Percentiles rank a stretch among this genome's conserved stretches.
Evolutionary conservation across 768 basidiomycete species (phyloP).

Genomic region (Leccinum subtestaceum): DNA sequence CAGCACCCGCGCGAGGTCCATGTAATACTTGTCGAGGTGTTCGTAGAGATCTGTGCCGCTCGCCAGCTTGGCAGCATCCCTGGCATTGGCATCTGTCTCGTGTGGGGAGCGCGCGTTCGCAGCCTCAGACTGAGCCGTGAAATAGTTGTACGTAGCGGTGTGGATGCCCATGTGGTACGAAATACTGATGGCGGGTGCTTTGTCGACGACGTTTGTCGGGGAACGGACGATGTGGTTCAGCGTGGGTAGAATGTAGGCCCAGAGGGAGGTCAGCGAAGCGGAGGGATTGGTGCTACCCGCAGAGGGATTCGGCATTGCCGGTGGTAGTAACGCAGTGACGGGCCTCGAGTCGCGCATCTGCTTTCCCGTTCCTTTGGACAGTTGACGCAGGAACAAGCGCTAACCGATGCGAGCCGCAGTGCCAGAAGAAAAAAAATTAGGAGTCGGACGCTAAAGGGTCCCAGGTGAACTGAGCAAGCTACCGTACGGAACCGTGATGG

Average conservation of each 20-base stretch:
- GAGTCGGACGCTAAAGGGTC: constrained; percentile 4
- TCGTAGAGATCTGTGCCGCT: constrained; percentile 71
- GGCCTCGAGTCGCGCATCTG: constrained; percentile 11
- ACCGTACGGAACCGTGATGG: background rate
- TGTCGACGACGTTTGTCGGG: constrained; percentile 55
- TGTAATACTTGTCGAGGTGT: constrained; percentile 70
- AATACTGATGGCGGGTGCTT: constrained; percentile 69
- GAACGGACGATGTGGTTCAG: constrained; percentile 74
- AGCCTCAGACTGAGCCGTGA: constrained; percentile 56
- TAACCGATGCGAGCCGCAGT: background rate
- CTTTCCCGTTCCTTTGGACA: constrained; percentile 34
- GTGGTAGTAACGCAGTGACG: constrained; percentile 25
- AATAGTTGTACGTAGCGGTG: constrained; percentile 82
- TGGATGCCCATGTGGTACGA: constrained; percentile 75
- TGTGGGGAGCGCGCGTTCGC: constrained; percentile 26
- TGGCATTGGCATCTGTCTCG: constrained; percentile 16
- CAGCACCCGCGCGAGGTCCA: constrained; percentile 57
- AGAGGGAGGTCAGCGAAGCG: constrained; percentile 66
- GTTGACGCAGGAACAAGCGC: constrained; percentile 3
- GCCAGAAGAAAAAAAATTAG: background rate
- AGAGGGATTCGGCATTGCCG: constrained; percentile 47
- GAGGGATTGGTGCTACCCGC: constrained; percentile 71
- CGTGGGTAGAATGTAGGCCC: constrained; percentile 74
- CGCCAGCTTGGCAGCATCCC: constrained; percentile 28
- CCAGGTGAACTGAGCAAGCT: constrained; percentile 5